A percentile compares a stretch with the other conserved stretches of the same genome.
Conservation (phyloP, 1,284 basidiomycete species). For the Phylloboletellus chloephorus region DNA sequence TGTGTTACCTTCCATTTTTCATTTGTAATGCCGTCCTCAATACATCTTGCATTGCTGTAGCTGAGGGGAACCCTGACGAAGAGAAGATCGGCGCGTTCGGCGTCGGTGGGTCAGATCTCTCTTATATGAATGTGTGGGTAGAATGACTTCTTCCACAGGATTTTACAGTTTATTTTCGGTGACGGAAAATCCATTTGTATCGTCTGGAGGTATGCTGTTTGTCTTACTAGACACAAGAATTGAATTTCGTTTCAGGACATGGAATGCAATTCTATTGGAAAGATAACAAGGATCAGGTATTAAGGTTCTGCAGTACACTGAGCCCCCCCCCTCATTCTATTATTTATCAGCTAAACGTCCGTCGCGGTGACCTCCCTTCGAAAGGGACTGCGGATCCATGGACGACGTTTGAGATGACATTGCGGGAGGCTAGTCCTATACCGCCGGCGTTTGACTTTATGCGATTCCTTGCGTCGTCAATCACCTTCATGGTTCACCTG, state of each 20-base stretch:
- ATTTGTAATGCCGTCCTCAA: background rate
- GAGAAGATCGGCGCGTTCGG: constrained; percentile 86
- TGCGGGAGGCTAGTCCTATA: constrained; percentile 80
- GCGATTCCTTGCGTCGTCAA: constrained; percentile 86
- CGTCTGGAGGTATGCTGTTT: constrained; percentile 62
- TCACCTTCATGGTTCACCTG: constrained; percentile 91
- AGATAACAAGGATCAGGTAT: constrained; percentile 78
- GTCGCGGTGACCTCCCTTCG: constrained; percentile 63
- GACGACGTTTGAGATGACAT: constrained; percentile 89
- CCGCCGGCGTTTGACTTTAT: constrained; percentile 83
- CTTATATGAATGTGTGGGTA: background rate
- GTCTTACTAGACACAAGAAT: background rate
- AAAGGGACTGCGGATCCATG: constrained; percentile 46
- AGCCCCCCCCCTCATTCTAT: constrained; percentile 6
- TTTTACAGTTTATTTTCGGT: constrained; percentile 80
- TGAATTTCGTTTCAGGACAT: constrained; percentile 45
- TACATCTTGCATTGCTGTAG: constrained; percentile 33
- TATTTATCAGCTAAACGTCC: constrained; percentile 58
- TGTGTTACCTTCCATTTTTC: constrained; percentile 28
- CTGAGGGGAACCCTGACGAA: constrained; percentile 81
- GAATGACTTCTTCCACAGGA: constrained; percentile 37
- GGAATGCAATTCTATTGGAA: constrained; percentile 99
- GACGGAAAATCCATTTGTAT: constrained; percentile 92
- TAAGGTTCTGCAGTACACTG: background rate
- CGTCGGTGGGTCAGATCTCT: constrained; percentile 49